Conservation (phyloP, 2,329 filamentous ascomycete species). For the Fusarium sp. region DNA sequence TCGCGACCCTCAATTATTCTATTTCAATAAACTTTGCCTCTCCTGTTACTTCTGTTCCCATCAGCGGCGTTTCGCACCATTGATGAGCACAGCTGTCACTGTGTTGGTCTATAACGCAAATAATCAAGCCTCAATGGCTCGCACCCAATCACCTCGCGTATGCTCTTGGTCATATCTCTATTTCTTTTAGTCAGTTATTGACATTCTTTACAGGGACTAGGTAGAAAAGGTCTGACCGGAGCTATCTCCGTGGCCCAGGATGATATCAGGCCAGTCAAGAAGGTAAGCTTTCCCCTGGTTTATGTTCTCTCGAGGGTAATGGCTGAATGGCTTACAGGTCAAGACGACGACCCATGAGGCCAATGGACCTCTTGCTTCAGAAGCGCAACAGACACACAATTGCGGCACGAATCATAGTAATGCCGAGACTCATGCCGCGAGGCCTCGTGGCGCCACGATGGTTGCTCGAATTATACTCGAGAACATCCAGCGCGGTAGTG, state of each 20-base stretch:
- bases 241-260: neutral
- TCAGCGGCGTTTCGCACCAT: neutral
- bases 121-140: neutral
- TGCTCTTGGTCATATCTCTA: neutral
- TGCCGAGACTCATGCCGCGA: neutral
- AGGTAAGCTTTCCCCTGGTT: neutral
- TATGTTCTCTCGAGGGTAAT: neutral
- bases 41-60: no score
- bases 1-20: neutral
- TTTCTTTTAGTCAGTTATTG: neutral
- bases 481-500: neutral
- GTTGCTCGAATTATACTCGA: neutral
- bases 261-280: neutral
- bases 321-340: neutral
- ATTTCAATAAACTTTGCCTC: neutral
- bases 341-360: neutral
- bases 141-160: neutral
- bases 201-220: neutral
- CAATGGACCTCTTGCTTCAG: neutral
- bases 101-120: neutral
- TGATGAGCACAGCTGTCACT: neutral
- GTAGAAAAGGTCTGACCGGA: neutral
- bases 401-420: no score
- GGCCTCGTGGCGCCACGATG: neutral
- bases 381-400: neutral